Evolutionary conservation across 1,284 basidiomycete genomes (phyloP), one percentile per base, ranked within the genome.

Genomic region (Phaffia rhodozyma): DNA sequence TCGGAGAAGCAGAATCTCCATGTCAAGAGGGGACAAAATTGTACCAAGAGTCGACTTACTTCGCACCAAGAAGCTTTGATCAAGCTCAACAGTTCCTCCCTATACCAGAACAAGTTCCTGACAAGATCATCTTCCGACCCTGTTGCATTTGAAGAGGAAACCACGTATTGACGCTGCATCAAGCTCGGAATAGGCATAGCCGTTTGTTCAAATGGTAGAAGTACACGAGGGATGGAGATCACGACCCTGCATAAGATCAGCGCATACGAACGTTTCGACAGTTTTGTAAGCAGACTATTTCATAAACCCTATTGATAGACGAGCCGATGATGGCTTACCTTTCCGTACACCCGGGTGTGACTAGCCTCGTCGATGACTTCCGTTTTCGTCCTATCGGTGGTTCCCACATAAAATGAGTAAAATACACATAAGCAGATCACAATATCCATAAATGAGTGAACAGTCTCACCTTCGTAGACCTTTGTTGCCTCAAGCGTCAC

Each of bases 101-200:
- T 81, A 72, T 92, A 93, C 94, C 93, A 97, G 77, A 97, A 97
- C 20, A 92, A 73, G 70, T 89, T 86, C 47, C 84, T 80, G 69
- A 87, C 84, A 11, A 78, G 72, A 49, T 77, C 78, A 66, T 85
- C 80, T 70, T 90, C 85, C 52, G 75, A 75, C 4, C 77, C 73
- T 0, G 84, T 81, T 61, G 87, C 76, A 62, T 79, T 81, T 13
- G 84, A 82, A 71, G 55, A 16, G 6, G 64, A 81, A 0, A 97
- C 86, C 21, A 97, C 85, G 73, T 93, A 97, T 72, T 98, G 94
- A n/a, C 91, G 81, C 4, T 87, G 86, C 32, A 65, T 63, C 43
- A 94, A 77, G 5, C 85, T 84, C 0, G 94, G 94, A 65, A 97
- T 89, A 1, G 87, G 82, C 52, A 79, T 78, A 2, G 81, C 80